Evolutionary conservation across 768 basidiomycete genomes (phyloP).

Genomic region (Russula sp.): DNA sequence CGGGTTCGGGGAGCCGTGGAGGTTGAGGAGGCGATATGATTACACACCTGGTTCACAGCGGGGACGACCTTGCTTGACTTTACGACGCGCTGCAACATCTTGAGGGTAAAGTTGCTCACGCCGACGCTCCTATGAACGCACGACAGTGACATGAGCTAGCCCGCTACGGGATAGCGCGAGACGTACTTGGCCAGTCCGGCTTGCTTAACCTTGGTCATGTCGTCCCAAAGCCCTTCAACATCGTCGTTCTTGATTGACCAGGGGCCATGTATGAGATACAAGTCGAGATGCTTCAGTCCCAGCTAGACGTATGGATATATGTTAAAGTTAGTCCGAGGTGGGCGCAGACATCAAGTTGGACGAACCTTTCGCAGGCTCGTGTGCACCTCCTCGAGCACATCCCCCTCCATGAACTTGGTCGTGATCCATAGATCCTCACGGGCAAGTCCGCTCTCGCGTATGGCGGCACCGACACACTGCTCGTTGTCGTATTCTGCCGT

Average conservation of each 20-base stretch:
- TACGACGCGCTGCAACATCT: constrained; percentile 46
- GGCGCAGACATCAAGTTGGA: too few species aligned
- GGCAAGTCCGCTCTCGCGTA: constrained; percentile 34
- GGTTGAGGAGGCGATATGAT: not conserved
- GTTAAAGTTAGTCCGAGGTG: too few species aligned
- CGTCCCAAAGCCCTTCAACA: constrained; percentile 43
- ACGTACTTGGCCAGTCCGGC: constrained; percentile 35
- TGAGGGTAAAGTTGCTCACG: constrained; percentile 60
- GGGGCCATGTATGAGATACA: constrained; percentile 66
- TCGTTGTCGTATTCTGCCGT: constrained; percentile 35
- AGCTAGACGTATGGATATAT: constrained; percentile 38
- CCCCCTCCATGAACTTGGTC: constrained; percentile 43
- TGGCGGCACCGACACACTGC: constrained; percentile 33
- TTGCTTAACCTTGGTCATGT: constrained; percentile 50
- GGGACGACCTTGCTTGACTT: constrained; percentile 51
- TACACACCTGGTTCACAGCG: constrained; percentile 62
- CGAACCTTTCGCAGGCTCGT: constrained; percentile 47
- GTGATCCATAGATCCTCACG: constrained; percentile 34
- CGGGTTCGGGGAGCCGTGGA: not conserved
- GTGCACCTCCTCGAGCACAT: constrained; percentile 37
- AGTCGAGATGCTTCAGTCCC: constrained; percentile 52
- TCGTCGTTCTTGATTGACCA: constrained; percentile 27
- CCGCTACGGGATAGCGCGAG: not conserved
- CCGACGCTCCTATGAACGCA: constrained; percentile 54
- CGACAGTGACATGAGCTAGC: too few species aligned